Evolutionary conservation across 768 basidiomycete genomes (phyloP).

Genomic region (Leucocoprinus birnbaumii): DNA sequence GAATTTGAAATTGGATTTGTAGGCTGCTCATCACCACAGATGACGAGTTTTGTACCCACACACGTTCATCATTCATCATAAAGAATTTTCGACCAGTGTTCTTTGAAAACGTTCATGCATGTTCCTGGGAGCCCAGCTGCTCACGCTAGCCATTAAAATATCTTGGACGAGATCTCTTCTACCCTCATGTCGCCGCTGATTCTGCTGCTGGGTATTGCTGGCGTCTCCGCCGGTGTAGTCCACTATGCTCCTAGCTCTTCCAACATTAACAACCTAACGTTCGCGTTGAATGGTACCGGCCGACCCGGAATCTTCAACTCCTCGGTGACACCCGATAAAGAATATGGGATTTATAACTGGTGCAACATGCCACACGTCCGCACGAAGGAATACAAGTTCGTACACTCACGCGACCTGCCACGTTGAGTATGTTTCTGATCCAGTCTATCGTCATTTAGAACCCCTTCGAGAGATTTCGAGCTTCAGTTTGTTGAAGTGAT

Average conservation of each 20-base stretch:
- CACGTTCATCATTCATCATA: neutral
- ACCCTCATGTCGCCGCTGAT: conserved; percentile 18
- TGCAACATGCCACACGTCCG: conserved; percentile 56
- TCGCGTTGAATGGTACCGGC: conserved; percentile 36
- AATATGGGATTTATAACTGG: conserved; percentile 49
- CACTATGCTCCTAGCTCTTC: conserved; percentile 17
- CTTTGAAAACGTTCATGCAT: neutral
- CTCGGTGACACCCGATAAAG: conserved; percentile 32
- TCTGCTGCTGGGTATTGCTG: neutral
- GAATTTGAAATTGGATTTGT: no score
- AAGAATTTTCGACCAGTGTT: neutral
- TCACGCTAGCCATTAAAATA: neutral
- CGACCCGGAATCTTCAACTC: conserved; percentile 46
- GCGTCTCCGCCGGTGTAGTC: neutral
- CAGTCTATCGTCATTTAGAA: conserved; percentile 20
- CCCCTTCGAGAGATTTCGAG: conserved; percentile 29
- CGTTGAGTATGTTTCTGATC: neutral
- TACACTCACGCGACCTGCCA: neutral
- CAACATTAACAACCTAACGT: conserved; percentile 42
- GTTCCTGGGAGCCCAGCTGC: neutral
- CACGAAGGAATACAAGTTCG: conserved; percentile 40
- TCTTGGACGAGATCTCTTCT: conserved; percentile 2
- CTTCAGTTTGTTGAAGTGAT: conserved; percentile 50
- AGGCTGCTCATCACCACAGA: no score
- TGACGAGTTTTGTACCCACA: no score